Conservation (phyloP, 768 basidiomycete species). For the Podaxis sp. region DNA sequence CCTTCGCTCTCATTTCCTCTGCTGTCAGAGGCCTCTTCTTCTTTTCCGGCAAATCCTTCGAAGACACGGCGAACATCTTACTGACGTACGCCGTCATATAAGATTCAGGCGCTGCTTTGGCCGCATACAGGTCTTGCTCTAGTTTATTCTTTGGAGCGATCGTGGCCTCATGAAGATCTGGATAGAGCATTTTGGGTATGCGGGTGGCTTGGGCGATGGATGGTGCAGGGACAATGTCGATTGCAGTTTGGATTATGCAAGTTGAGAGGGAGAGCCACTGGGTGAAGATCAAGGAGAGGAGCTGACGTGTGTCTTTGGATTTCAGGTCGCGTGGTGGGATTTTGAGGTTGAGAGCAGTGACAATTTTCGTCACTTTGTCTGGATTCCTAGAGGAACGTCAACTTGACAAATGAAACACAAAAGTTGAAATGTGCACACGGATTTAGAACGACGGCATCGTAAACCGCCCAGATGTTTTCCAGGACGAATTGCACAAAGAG, state of each 20-base stretch:
- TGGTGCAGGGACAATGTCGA: slow-evolving; percentile 93
- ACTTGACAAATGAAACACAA: neutral
- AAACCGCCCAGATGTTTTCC: slow-evolving; percentile 97
- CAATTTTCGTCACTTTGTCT: slow-evolving; percentile 88
- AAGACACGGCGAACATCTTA: slow-evolving; percentile 96
- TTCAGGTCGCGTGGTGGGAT: slow-evolving; percentile 87
- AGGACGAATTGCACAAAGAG: slow-evolving; percentile 96
- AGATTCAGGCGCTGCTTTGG: slow-evolving; percentile 55
- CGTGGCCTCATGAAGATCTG: slow-evolving; percentile 61
- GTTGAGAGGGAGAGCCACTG: slow-evolving; percentile 97
- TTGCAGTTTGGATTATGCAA: slow-evolving; percentile 85
- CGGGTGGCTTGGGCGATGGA: slow-evolving; percentile 75
- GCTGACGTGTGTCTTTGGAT: slow-evolving; percentile 83
- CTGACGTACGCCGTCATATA: slow-evolving; percentile 85
- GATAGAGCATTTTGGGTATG: slow-evolving; percentile 90
- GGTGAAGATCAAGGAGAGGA: slow-evolving; percentile 84
- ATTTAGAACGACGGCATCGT: slow-evolving; percentile 84
- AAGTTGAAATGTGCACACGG: slow-evolving; percentile 59
- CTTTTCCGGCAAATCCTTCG: slow-evolving; percentile 80
- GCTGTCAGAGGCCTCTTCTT: slow-evolving; percentile 75
- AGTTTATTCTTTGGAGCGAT: slow-evolving; percentile 71
- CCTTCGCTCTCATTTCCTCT: slow-evolving; percentile 76
- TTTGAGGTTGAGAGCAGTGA: slow-evolving; percentile 76
- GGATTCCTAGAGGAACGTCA: slow-evolving; percentile 58
- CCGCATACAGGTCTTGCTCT: slow-evolving; percentile 80